A percentile compares a stretch with the other conserved stretches of the same genome.
Evolutionary conservation across 2,329 filamentous ascomycete genomes (phyloP).

Genomic region (Fusarium torulosum): DNA sequence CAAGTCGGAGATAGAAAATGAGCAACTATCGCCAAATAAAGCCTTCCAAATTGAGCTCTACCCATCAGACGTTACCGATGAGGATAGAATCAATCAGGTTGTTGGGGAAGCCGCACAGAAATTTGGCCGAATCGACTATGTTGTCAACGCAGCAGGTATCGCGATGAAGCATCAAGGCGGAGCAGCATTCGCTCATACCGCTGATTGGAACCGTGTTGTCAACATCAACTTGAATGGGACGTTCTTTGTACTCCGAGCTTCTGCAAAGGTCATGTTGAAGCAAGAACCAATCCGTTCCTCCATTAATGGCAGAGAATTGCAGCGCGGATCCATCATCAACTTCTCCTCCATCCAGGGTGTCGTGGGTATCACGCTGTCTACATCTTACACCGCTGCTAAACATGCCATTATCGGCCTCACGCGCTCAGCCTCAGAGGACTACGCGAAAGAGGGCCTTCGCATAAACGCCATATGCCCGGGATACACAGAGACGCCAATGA

Average conservation of each 20-base stretch:
- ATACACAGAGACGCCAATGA: constrained; percentile 51
- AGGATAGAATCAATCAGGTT: constrained; percentile 39
- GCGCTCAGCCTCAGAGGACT: constrained; percentile 57
- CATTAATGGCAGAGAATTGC: constrained; percentile 47
- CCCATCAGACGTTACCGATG: constrained; percentile 49
- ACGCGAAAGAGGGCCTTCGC: constrained; percentile 55
- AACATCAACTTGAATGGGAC: constrained; percentile 59
- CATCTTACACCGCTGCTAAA: constrained; percentile 38
- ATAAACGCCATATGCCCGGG: constrained; percentile 55
- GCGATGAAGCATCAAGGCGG: constrained; percentile 55
- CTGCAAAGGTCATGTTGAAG: constrained; percentile 58
- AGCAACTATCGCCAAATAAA: neutral
- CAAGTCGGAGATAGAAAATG: constrained; percentile 40
- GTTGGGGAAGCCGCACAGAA: constrained; percentile 46
- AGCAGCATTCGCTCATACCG: constrained; percentile 52
- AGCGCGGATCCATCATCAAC: constrained; percentile 39
- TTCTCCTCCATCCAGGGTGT: constrained; percentile 39
- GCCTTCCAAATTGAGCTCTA: constrained; percentile 18
- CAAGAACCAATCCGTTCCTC: constrained; percentile 56
- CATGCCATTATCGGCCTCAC: constrained; percentile 39
- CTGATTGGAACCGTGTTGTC: constrained; percentile 57
- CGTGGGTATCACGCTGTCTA: constrained; percentile 32
- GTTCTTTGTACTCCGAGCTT: constrained; percentile 57
- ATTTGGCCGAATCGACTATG: constrained; percentile 57
- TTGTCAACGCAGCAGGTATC: constrained; percentile 58